phyloP scores from a whole-genome alignment of 768 basidiomycete species.

The Suillus weaverae region DNA sequence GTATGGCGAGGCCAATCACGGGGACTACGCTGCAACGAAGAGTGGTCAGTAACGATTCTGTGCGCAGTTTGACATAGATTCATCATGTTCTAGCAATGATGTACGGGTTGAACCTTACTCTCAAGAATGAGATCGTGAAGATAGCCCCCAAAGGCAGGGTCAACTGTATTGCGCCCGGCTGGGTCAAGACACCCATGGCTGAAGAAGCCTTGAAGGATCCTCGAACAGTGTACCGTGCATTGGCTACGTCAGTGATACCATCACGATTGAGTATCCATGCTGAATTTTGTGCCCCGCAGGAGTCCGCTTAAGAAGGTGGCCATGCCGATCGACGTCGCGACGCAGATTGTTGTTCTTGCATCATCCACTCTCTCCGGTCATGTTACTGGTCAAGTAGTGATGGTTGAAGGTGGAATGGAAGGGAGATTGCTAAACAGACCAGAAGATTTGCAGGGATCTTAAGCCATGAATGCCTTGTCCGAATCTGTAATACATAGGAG shows the following conservation, averaged over 20 bases:
- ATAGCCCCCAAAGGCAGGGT: slow-evolving; percentile 71
- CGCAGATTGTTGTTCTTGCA: slow-evolving; percentile 60
- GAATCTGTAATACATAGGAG: neutral
- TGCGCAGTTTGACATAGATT: neutral
- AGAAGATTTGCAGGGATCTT: slow-evolving; percentile 30
- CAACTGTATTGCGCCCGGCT: slow-evolving; percentile 68
- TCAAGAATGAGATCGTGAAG: slow-evolving; percentile 82
- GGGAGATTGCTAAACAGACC: slow-evolving; percentile 50
- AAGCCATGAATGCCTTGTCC: neutral
- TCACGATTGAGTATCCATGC: neutral
- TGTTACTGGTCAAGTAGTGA: slow-evolving; percentile 68
- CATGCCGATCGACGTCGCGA: slow-evolving; percentile 60
- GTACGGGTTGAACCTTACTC: slow-evolving; percentile 64
- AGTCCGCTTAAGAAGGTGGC: slow-evolving; percentile 73
- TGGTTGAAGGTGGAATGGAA: slow-evolving; percentile 81
- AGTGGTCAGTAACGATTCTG: slow-evolving; percentile 46
- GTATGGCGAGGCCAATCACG: slow-evolving; percentile 67
- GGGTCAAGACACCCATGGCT: slow-evolving; percentile 66
- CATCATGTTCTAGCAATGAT: slow-evolving; percentile 52
- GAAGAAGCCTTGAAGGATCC: slow-evolving; percentile 58
- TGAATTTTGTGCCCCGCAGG: slow-evolving; percentile 32
- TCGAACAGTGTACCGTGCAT: slow-evolving; percentile 49
- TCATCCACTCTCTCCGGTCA: slow-evolving; percentile 67
- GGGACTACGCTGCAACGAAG: slow-evolving; percentile 67
- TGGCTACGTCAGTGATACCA: slow-evolving; percentile 59